phyloP scores from a whole-genome alignment of 352 stramenopile genomes.

The Globisporangium megalacanthum region DNA sequence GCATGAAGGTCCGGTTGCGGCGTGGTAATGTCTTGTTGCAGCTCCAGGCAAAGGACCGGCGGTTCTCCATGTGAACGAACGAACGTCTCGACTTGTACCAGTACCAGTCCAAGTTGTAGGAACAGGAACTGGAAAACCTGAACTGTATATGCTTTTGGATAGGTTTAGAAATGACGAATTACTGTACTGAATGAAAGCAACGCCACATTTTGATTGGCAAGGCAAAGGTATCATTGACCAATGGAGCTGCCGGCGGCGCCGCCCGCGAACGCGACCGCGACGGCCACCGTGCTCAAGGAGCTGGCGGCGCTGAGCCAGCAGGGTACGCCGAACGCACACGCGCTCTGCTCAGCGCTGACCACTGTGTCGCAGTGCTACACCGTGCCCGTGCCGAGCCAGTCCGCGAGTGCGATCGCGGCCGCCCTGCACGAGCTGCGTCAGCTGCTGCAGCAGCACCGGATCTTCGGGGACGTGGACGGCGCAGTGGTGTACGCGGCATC shows the following conservation, averaged over 20 bases:
- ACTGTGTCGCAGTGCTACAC: conserved; percentile 39
- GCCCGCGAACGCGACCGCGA: conserved; percentile 4
- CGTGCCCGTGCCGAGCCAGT: conserved; percentile 37
- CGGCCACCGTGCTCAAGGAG: conserved; percentile 10
- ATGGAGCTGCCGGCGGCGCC: neutral
- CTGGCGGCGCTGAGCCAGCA: conserved; percentile 10
- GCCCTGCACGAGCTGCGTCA: conserved; percentile 31
- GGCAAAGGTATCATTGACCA: too few relatives aligned
- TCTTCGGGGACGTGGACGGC: conserved; percentile 19
- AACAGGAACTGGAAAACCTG: too few relatives aligned
- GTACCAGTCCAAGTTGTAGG: too few relatives aligned
- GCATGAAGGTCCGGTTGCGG: neutral
- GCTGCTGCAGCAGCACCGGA: conserved; percentile 33
- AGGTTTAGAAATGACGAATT: too few relatives aligned
- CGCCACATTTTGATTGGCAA: too few relatives aligned
- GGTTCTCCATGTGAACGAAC: conserved; percentile 6
- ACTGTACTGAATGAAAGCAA: too few relatives aligned
- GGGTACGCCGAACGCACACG: conserved; percentile 20
- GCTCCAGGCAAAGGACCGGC: conserved; percentile 5
- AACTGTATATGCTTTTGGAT: too few relatives aligned
- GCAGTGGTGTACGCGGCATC: conserved; percentile 12
- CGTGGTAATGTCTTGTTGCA: neutral
- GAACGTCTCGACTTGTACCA: too few relatives aligned
- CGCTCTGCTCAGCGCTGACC: conserved; percentile 31
- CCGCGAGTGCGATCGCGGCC: conserved; percentile 28